Evolutionary conservation across 1,139 yeast species (phyloP), one percentile per base, ranked within the genome.

Genomic region (Suhomyces guaymorum): DNA sequence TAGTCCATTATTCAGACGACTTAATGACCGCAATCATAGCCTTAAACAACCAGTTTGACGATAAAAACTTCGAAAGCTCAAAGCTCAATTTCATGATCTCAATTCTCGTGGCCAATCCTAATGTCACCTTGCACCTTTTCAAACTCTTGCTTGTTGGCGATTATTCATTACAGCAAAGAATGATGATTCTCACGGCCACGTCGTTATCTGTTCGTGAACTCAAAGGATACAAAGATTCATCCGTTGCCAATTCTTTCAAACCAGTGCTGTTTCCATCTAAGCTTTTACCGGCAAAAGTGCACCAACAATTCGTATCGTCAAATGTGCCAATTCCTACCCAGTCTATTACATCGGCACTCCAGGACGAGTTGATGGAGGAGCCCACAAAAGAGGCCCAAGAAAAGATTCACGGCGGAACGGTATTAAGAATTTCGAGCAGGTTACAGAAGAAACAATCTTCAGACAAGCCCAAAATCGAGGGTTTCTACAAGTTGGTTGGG

Each of bases 91-190:
- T 74, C 20, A 47, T 83, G 55, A 66, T 78, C 10, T 73, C 87
- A 0, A 64, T 81, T 1, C 64, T 80, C 10, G 75, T 69, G 0
- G 55, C 78, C 2, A 62, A 61, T 31, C 80, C 84, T 3, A 49
- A 51, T 2, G 51, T 61, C 2, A 67, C 73, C 0, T 46, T 61
- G 0, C 65, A 62, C 35, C 42, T 79, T 3, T 59, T 73, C 20
- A 51, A 59, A 20, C 51, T 77, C 26, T 59, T 82, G 18, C 58
- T 70, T 4, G 57, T 68, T 0, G 89, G 87, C 0, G 94, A 83
- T 51, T 79, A 78, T 47, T 80, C 88, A 0, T 59, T 83, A 13
- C 82, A 78, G 44, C 82, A 77, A 42, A 56, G 90, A 29, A 63
- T 82, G 52, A 56, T 67, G 36, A 63, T 82, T 14, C 55, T 83